Conservation (phyloP, 2,329 filamentous ascomycete genomes). For the Pyrenochaeta sp. region DNA sequence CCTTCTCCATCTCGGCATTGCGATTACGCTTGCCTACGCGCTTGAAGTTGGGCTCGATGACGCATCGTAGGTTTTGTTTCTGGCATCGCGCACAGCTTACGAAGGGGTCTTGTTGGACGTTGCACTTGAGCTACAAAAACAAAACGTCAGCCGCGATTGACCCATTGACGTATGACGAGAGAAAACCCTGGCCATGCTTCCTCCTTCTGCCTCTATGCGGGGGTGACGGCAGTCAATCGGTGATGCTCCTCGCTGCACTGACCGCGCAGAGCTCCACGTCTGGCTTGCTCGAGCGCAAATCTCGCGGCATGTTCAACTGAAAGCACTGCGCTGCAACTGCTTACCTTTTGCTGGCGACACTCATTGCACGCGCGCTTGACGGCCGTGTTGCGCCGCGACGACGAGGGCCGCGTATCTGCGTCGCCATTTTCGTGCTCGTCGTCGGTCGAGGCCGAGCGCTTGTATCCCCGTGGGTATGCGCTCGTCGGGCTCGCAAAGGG, state of each 20-base stretch:
- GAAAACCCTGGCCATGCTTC: background rate
- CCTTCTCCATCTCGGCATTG: slow-evolving; percentile 86
- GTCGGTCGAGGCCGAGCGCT: slow-evolving; percentile 48
- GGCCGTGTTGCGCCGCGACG: slow-evolving; percentile 43
- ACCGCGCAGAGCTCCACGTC: background rate
- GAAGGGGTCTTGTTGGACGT: slow-evolving; percentile 83
- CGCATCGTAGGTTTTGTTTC: slow-evolving; percentile 82
- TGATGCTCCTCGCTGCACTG: background rate
- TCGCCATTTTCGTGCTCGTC: slow-evolving; percentile 47
- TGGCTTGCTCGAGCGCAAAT: background rate
- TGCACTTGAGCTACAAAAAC: slow-evolving; percentile 74
- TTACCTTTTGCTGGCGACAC: slow-evolving; percentile 85
- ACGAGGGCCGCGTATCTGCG: slow-evolving; percentile 30
- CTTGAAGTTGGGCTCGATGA: slow-evolving; percentile 89
- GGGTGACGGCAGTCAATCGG: too few relatives aligned
- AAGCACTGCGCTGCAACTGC: slow-evolving; percentile 6
- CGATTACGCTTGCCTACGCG: slow-evolving; percentile 82
- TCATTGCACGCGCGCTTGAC: slow-evolving; percentile 83
- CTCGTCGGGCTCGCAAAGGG: slow-evolving; percentile 42
- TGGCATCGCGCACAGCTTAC: slow-evolving; percentile 79
- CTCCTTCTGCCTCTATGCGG: too few relatives aligned
- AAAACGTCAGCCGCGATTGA: slow-evolving; percentile 26
- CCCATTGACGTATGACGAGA: slow-evolving; percentile 3
- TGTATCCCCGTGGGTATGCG: slow-evolving; percentile 43
- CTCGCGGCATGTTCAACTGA: background rate